Evolutionary conservation across 441 rosid species (phyloP).

Genomic region (Populus tomentosa): DNA sequence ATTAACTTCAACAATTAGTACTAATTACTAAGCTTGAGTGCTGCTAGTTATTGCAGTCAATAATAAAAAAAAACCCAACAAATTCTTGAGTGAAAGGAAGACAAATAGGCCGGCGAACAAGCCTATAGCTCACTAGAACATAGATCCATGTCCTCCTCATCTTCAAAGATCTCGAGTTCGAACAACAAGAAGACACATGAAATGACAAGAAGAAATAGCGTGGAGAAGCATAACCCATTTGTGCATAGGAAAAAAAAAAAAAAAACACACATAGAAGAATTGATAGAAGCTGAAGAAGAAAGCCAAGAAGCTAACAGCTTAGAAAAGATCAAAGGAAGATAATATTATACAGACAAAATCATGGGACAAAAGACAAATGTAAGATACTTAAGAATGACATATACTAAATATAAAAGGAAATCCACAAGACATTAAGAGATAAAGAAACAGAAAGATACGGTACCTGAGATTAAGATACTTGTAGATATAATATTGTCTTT

Average conservation of each 20-base stretch:
- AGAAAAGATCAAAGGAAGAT: background rate
- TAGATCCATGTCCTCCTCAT: background rate
- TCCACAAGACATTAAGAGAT: background rate
- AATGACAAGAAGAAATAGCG: too few species aligned
- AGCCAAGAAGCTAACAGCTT: conserved; percentile 3
- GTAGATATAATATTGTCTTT: conserved; percentile 7
- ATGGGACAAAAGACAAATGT: background rate
- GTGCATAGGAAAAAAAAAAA: background rate
- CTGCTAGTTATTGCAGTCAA: background rate
- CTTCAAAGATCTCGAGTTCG: background rate
- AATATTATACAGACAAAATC: background rate
- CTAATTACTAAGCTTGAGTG: background rate
- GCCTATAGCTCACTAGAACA: background rate
- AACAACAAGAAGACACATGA: too few species aligned
- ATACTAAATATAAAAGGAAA: background rate
- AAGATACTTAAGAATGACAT: background rate
- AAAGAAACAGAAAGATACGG: conserved; percentile 1
- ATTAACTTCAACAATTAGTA: background rate
- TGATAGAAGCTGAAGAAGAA: background rate
- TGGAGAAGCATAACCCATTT: background rate
- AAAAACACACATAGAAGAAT: background rate
- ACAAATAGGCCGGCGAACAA: background rate
- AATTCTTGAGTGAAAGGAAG: background rate
- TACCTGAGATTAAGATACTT: background rate
- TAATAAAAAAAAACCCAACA: background rate